Base-by-base conservation (phyloP, 495 filamentous ascomycete species). In the Talaromyces liani region DNA sequence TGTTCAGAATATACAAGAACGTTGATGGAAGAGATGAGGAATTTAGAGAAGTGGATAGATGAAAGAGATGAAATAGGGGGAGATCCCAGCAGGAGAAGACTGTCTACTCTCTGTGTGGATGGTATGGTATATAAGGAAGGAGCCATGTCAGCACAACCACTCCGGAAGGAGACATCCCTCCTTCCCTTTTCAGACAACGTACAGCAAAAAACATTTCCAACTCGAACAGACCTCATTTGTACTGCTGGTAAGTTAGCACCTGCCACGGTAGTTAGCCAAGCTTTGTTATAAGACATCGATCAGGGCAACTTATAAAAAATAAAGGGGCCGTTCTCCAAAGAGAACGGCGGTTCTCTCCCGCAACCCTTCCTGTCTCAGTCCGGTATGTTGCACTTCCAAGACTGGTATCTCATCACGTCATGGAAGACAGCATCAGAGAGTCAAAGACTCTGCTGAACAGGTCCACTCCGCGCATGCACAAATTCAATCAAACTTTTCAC, bases 231-330 rank as follows among this genome's bases (percentile, higher is more conserved):
- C 18, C 45, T 49, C 18, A 6, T 20, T 20, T 4, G 7, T 18
- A 9, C 45, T 12, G 4, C 7, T 49, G 5, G 45, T 9, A 20
- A 3, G 18, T 18, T 20, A 49, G 45, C 8, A 20, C 45, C 67
- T 68, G 65, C 31, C 49, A 18, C 9, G 51, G 71, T 68, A 78
- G 70, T 75, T 69, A 76, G 72, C 67, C 66, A 65, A 69, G 41
- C 53, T 51, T 65, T 41, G 36, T 2, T 39, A 56, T 45, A 65
- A 60, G n/a, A 41, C n/a, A 5, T 53, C 24, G 16, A 56, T 33
- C 16, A 74, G 77, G 61, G 58, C 61, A 45, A 90, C 87, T 87
- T 88, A 90, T 90, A 85, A 80, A 80, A 72, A 78, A 79, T 79
- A 77, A 67, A 65, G 70, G 79, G 82, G 84, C 84, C 84, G 75